Percentiles rank a stretch among this genome's conserved stretches.
Evolutionary conservation across 176 grass and related monocot genomes (phyloP).

Genomic region (Carex kokanica): DNA sequence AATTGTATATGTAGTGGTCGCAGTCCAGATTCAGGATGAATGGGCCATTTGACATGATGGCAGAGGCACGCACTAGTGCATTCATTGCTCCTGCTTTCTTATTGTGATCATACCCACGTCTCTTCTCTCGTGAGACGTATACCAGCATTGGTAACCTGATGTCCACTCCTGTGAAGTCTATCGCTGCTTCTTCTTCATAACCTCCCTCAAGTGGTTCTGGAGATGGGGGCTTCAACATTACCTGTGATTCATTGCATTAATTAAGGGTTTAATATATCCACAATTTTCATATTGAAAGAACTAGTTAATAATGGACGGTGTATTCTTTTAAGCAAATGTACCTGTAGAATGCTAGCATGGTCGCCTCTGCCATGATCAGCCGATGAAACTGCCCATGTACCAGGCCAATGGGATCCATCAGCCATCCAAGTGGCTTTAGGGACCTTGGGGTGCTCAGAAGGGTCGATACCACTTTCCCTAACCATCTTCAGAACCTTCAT

Average conservation of each 20-base stretch:
- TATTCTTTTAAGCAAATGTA: slow-evolving; percentile 2
- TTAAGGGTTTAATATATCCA: neutral
- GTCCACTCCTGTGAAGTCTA: slow-evolving; percentile 90
- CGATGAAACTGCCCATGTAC: slow-evolving; percentile 46
- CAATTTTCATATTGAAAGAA: neutral
- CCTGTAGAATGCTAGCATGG: slow-evolving; percentile 84
- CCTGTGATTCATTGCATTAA: slow-evolving; percentile 29
- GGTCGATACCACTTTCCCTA: slow-evolving; percentile 69
- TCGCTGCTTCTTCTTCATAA: slow-evolving; percentile 68
- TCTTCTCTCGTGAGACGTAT: slow-evolving; percentile 83
- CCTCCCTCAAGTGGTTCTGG: slow-evolving; percentile 61
- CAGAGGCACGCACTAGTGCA: slow-evolving; percentile 77
- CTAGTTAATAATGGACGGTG: neutral
- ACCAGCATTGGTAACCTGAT: slow-evolving; percentile 83
- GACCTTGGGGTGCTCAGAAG: slow-evolving; percentile 70
- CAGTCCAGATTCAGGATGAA: slow-evolving; percentile 99
- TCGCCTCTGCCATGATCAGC: slow-evolving; percentile 78
- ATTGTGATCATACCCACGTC: slow-evolving; percentile 89
- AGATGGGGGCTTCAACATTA: slow-evolving; percentile 82
- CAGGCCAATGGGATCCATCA: slow-evolving; percentile 91
- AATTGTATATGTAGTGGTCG: slow-evolving; percentile 95
- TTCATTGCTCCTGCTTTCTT: slow-evolving; percentile 99
- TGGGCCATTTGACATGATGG: slow-evolving; percentile 78
- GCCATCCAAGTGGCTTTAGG: slow-evolving; percentile 99
- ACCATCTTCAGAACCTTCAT: slow-evolving; percentile 95